Evolutionary conservation across 2,329 filamentous ascomycete genomes (phyloP).

Genomic region (Tolypocladium tropicale): DNA sequence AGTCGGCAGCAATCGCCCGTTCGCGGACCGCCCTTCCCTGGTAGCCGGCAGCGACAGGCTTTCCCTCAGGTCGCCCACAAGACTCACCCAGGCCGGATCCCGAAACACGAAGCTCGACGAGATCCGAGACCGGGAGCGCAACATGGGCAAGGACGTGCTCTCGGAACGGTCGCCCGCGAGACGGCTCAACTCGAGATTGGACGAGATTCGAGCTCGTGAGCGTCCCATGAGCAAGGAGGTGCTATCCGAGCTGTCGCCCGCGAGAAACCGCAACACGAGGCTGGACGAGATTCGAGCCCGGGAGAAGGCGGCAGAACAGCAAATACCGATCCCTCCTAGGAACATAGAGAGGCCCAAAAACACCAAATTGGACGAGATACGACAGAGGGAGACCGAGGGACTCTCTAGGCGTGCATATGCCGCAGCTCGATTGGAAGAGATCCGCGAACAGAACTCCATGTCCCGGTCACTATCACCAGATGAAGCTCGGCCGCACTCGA

Average conservation of each 20-base stretch:
- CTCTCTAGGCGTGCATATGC: conserved; percentile 36
- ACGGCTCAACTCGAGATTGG: conserved; percentile 21
- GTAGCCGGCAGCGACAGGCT: conserved; percentile 20
- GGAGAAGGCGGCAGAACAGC: conserved; percentile 20
- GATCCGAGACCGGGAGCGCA: conserved; percentile 31
- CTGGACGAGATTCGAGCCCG: conserved; percentile 25
- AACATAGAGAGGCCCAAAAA: conserved; percentile 22
- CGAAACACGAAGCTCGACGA: conserved; percentile 35
- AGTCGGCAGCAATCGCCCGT: conserved; percentile 22
- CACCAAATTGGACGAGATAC: conserved; percentile 39
- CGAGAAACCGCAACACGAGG: conserved; percentile 17
- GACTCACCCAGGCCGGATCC: conserved; percentile 16
- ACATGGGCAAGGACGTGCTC: conserved; percentile 16
- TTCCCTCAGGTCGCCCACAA: conserved; percentile 16
- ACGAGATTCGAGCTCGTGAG: conserved; percentile 33
- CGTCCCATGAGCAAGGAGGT: conserved; percentile 20
- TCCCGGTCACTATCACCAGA: conserved; percentile 33
- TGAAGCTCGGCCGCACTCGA: conserved; percentile 19
- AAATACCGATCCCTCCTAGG: conserved; percentile 19
- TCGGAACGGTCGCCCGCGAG: conserved; percentile 7
- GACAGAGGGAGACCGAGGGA: conserved; percentile 30
- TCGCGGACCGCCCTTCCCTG: conserved; percentile 20
- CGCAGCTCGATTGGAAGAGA: conserved; percentile 41
- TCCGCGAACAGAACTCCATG: conserved; percentile 37
- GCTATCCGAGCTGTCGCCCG: conserved; percentile 6